Base-by-base conservation (phyloP, 2,329 filamentous ascomycete species). In the Diaporthe capsici region DNA sequence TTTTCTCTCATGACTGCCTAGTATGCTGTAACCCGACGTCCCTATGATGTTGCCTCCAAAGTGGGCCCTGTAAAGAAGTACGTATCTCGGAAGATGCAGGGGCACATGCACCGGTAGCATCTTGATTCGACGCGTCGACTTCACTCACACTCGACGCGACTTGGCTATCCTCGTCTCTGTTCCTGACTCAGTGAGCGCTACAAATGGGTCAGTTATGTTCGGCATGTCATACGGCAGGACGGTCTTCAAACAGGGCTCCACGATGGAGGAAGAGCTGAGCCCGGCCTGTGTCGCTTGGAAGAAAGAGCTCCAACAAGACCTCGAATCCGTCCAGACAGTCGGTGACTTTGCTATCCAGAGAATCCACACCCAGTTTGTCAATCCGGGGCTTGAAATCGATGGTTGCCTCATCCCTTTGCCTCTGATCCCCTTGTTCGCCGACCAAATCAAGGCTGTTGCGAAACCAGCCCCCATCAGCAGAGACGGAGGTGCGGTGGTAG, bases 401-500 rank as follows among this genome's bases (percentile, higher is more conserved):
- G 78, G 76, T 22, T 49, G 67, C 4, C 51, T 77, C 37, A 80
- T 83, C 47, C 76, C 80, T 10, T 76, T 83, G 13, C 82, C 82
- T 1, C 68, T 83, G 2, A 58, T 77, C 4, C 63, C 77, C 12
- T 72, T 74, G 3, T 79, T 83, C 60, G 82, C 80, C 1, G 77
- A 80, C 22, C 65, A 55, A 0, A 81, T 83, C 60, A 81, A 78
- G 37, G 71, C 70, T 17, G 76, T 67, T 25, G 81, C 78, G 20
- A 78, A 75, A 42, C 78, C 82, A 65, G 82, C 82, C 6, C 82
- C 85, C 1, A 13, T 39, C 37, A 39, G 37, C 37, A 84, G 81
- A 68, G 84, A 83, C 0, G 80, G 80, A 2, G 75, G 84, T 67
- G 85, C 84, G 0, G 70, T 85, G n/a, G 51, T 58, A 15, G 51